Evolutionary conservation across 2,329 filamentous ascomycete genomes (phyloP), one percentile per base, ranked within the genome.

Genomic region (Colletotrichum higginsianum): DNA sequence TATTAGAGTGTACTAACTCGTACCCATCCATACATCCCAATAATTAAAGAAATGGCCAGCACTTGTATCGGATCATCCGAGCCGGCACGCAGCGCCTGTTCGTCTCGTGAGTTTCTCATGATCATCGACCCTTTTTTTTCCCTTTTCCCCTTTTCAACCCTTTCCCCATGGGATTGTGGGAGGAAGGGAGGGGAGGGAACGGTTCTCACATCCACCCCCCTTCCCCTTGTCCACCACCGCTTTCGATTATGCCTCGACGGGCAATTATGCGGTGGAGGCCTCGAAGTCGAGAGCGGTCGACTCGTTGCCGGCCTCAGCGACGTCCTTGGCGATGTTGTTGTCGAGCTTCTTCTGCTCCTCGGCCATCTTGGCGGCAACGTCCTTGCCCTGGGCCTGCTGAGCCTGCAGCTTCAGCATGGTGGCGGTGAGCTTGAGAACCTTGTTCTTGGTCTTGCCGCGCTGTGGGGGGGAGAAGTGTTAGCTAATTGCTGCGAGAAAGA

Each of bases 361-460:
- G 0, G 79, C 84, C 5, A 89, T 75, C 73, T 86, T 82, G 7
- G 76, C 82, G 13, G 82, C 76, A 0, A 86, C 84, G 70, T 86
- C 82, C 18, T 83, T 67, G 26, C 88, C 88, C 74, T 89, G 85
- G 0, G 87, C 88, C 66, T 83, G 79, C 72, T 89, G 80, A 46
- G 86, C 82, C 77, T 85, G 80, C 11, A 90, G 84, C 74, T 84
- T 81, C 40, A 89, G 78, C 42, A 88, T 80, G 62, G 86, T 86
- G 38, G 87, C 85, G 49, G 84, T 85, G 73, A 90, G 81, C 81
- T 90, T 90, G 63, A 90, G 79, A 18, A 90, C 86, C 81, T 90
- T 90, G 84, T 89, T 89, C 85, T 88, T 88, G 72, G 85, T 89
- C 81, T 89, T 89, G 76, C 87, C 87, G 64, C 84, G 82, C 84